Evolutionary conservation across 2,329 filamentous ascomycete genomes (phyloP).

Genomic region (Tetracladium maxilliforme): DNA sequence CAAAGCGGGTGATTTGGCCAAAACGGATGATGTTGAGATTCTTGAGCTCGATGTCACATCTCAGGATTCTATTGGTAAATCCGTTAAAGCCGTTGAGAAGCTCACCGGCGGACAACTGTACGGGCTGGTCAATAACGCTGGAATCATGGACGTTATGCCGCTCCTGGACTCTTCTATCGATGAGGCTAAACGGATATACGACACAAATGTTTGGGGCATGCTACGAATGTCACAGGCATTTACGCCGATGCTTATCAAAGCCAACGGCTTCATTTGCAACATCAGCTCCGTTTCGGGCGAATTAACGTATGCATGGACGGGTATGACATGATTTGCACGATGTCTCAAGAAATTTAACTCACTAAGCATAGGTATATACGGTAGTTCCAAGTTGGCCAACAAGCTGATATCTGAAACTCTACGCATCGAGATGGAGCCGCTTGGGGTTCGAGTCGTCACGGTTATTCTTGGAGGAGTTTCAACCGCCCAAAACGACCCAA

Average conservation of each 20-base stretch:
- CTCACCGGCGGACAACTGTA: conserved; percentile 20
- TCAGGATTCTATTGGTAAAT: conserved; percentile 14
- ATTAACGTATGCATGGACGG: conserved; percentile 1
- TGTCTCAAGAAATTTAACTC: no score
- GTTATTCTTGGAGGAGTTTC: conserved; percentile 6
- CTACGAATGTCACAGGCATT: conserved; percentile 11
- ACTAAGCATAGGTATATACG: no score
- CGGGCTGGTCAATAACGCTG: conserved; percentile 28
- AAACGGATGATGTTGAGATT: conserved; percentile 13
- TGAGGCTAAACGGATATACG: conserved; percentile 14
- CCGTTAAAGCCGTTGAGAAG: conserved; percentile 14
- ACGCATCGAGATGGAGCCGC: conserved; percentile 9
- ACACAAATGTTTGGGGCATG: conserved; percentile 14
- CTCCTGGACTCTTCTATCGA: conserved; percentile 14
- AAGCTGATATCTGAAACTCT: conserved; percentile 9
- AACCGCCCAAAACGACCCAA: conserved; percentile 1
- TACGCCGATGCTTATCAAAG: conserved; percentile 14
- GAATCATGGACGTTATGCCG: conserved; percentile 15
- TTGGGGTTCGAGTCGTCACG: conserved; percentile 11
- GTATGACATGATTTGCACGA: no score
- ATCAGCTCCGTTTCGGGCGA: conserved; percentile 25
- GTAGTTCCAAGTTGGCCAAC: conserved; percentile 10
- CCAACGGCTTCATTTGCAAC: conserved; percentile 26
- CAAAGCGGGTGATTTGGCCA: no score
- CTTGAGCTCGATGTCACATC: conserved; percentile 22